phyloP scores from a whole-genome alignment of 768 basidiomycete species.

The Panaeolus cyanescens region DNA sequence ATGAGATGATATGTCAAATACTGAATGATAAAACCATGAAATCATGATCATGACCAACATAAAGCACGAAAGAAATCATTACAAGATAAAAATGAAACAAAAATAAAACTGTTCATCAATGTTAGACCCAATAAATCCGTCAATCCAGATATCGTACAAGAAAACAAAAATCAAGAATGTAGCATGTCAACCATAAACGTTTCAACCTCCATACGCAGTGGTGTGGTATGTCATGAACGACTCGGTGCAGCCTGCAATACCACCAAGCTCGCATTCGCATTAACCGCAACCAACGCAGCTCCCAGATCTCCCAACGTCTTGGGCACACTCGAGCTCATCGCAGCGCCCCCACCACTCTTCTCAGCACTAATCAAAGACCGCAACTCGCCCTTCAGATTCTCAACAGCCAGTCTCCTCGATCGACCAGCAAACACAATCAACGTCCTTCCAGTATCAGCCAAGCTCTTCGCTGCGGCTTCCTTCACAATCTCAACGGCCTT shows the following conservation, averaged over 20 bases:
- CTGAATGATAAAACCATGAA: neutral
- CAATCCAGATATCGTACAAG: slow-evolving; percentile 44
- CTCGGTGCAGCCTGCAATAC: slow-evolving; percentile 10
- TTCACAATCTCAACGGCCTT: slow-evolving; percentile 48
- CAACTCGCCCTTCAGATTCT: slow-evolving; percentile 63
- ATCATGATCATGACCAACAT: neutral
- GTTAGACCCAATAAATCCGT: slow-evolving; percentile 33
- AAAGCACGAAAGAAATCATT: neutral
- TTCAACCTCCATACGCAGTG: too few relatives aligned
- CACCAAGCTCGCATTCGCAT: slow-evolving; percentile 9
- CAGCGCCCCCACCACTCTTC: slow-evolving; percentile 37
- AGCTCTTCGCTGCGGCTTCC: slow-evolving; percentile 24
- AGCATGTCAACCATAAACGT: neutral
- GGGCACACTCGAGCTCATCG: slow-evolving; percentile 56
- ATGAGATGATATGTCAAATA: too few relatives aligned
- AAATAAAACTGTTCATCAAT: neutral
- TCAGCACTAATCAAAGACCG: slow-evolving; percentile 33
- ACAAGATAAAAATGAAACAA: neutral
- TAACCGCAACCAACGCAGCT: neutral
- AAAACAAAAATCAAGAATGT: neutral
- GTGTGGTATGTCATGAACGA: neutral
- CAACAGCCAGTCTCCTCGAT: slow-evolving; percentile 67
- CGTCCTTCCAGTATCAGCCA: slow-evolving; percentile 34
- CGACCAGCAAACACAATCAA: slow-evolving; percentile 73
- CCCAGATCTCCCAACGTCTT: slow-evolving; percentile 75